These are phyloP conservation scores for Alternaria postmessia DNA, from an alignment of 2,329 filamentous ascomycete species.

Conservation along the genomic window DNA sequence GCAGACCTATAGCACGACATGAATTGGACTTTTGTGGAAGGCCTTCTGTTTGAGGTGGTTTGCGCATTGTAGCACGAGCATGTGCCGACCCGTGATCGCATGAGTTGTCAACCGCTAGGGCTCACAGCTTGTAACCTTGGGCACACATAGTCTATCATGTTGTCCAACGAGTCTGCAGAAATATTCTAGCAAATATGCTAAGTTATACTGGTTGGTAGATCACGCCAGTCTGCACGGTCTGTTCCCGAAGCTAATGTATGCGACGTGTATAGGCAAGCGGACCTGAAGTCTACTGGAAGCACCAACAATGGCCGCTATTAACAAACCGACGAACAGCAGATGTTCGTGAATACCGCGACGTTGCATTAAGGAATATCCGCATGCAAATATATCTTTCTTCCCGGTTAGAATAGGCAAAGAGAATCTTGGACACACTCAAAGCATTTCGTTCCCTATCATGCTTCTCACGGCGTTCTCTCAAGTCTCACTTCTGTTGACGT, in stretches of 20 bases:
- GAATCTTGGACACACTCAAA: not conserved
- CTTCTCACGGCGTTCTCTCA: not conserved
- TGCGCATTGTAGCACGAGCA: not conserved
- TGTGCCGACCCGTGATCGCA: not conserved
- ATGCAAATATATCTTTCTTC: not conserved
- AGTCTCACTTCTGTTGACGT: not conserved
- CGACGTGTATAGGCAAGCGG: not conserved
- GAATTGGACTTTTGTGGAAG: not conserved
- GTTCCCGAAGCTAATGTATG: not conserved
- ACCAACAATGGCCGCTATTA: not conserved
- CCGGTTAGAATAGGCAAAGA: not conserved
- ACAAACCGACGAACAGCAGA: not conserved
- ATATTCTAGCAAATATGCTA: not conserved
- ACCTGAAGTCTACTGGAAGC: not conserved
- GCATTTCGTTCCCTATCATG: not conserved
- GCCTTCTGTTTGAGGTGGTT: not conserved
- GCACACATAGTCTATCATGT: not conserved
- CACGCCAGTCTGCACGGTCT: not conserved
- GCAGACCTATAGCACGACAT: not conserved
- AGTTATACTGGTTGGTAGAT: not conserved
- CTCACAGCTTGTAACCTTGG: not conserved
- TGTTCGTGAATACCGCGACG: not conserved
- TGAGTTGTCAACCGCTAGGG: not conserved
- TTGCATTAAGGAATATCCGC: not conserved
- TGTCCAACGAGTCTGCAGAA: not conserved